Evolutionary conservation across 1,284 basidiomycete species (phyloP), one percentile per base, ranked within the genome.

Genomic region (Ceratobasidium sp.): DNA sequence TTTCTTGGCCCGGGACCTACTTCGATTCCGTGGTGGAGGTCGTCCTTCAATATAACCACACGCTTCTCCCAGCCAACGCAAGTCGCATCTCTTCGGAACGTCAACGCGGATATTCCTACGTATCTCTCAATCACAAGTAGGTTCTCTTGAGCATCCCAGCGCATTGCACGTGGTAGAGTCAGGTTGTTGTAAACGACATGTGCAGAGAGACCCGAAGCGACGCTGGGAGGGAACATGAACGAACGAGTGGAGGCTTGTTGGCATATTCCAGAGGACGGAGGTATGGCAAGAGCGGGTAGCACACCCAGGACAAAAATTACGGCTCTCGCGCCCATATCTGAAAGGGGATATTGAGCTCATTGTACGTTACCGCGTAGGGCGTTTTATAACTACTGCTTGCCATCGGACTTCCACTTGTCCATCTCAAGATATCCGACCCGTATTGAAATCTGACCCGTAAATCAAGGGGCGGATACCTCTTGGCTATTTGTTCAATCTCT

Each of bases 111-210:
- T 14, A 85, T 76, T 1, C 85, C 85, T 27, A 82, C 77, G 1
- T 83, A 83, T 27, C 82, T 80, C 75, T 86, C 84, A 33, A 86
- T 81, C 22, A 85, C 84, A 9, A 86, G 82, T n/a, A 85, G 78
- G 75, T 85, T 85, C 19, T 80, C 78, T n/a, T 75, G 54, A 1
- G 73, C 71, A 60, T 86, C 85, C 63, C 85, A 80, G 9, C 81
- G 77, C 47, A 85, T 83, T 1, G 84, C 84, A 6, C 84, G 80
- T 15, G 85, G 85, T 1, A 78, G 77, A 0, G 83, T 83, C 7
- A 85, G 79, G 74, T 84, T 84, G 6, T 82, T 83, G 76, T 83
- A 84, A 22, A 85, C 65, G 14, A 84, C 81, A 8, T 76, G 77
- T 24, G 83, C 81, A 11, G 77, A 71, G 67, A 84, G 80, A 4